Evolutionary conservation across 176 grass and related monocot genomes (phyloP).

Genomic region (Miscanthus lutarioriparius): DNA sequence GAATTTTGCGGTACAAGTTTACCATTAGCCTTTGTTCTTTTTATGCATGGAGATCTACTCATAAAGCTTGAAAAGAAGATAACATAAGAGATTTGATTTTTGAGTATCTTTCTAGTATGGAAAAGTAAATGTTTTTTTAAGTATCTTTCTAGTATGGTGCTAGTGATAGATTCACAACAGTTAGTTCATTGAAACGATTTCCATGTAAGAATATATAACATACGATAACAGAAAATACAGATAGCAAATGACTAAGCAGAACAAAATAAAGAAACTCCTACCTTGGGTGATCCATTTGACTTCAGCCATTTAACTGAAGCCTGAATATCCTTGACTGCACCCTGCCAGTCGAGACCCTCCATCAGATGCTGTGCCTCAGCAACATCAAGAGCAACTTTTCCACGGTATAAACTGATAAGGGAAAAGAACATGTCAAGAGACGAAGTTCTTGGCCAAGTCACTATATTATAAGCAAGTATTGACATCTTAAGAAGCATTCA

Average conservation of each 20-base stretch:
- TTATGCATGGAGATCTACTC: not conserved
- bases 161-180: not conserved
- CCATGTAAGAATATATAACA: not conserved
- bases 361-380: conserved; percentile 92
- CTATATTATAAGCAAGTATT: not conserved
- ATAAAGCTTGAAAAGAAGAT: not conserved
- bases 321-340: conserved; percentile 83
- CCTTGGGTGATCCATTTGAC: conserved; percentile 86
- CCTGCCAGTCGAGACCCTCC: conserved; percentile 82
- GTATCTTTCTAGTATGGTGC: not conserved
- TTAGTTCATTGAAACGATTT: not conserved
- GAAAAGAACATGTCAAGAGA: not conserved
- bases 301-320: conserved; percentile 99
- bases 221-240: not conserved
- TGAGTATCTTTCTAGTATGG: not conserved
- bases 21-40: not conserved
- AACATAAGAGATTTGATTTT: not conserved
- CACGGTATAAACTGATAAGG: conserved; percentile 77
- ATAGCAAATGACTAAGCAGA: not conserved
- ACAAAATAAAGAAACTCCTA: not conserved
- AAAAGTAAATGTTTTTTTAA: not conserved
- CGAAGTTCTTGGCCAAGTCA: not conserved
- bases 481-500: not conserved
- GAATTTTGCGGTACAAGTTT: not conserved
- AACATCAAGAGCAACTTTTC: conserved; percentile 83